phyloP scores from a whole-genome alignment of 352 stramenopile species.

The Phytophthora megakarya region DNA sequence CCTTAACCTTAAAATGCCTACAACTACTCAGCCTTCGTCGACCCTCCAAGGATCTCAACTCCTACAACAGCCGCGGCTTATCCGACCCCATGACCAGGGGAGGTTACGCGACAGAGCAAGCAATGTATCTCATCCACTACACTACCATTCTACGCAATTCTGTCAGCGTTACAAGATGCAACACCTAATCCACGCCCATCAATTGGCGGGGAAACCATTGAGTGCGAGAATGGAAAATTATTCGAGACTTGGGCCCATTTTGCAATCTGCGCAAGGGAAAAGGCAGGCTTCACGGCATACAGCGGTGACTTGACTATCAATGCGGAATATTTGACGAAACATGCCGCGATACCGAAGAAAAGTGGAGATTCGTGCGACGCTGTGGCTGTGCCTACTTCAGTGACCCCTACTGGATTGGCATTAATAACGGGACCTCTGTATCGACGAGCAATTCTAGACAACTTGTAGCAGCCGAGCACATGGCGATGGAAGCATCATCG shows the following conservation, averaged over 20 bases:
- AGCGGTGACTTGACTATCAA: slow-evolving; percentile 41
- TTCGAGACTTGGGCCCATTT: slow-evolving; percentile 33
- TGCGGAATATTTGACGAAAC: slow-evolving; percentile 26
- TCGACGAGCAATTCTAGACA: slow-evolving; percentile 10
- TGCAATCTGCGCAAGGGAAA: slow-evolving; percentile 28
- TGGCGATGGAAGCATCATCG: slow-evolving; percentile 12
- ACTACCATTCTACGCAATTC: slow-evolving; percentile 32
- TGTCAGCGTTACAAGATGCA: slow-evolving; percentile 24
- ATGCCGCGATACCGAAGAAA: slow-evolving; percentile 5
- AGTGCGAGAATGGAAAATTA: slow-evolving; percentile 30
- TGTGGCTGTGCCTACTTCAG: neutral
- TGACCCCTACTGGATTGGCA: slow-evolving; percentile 20
- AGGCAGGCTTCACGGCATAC: slow-evolving; percentile 34
- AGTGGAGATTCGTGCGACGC: slow-evolving; percentile 8
- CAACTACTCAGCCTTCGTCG: too few species aligned
- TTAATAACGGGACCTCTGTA: slow-evolving; percentile 17
- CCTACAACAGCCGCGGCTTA: too few species aligned
- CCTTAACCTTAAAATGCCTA: too few species aligned
- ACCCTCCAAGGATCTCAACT: too few species aligned
- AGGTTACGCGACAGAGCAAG: too few species aligned
- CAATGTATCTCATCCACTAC: slow-evolving; percentile 18
- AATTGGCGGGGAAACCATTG: slow-evolving; percentile 16
- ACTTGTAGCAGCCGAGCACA: slow-evolving; percentile 13
- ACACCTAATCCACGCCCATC: slow-evolving; percentile 15
- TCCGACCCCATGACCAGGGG: too few species aligned